Evolutionary conservation across 1,284 basidiomycete species (phyloP).

Genomic region (Stereum hirsutum): DNA sequence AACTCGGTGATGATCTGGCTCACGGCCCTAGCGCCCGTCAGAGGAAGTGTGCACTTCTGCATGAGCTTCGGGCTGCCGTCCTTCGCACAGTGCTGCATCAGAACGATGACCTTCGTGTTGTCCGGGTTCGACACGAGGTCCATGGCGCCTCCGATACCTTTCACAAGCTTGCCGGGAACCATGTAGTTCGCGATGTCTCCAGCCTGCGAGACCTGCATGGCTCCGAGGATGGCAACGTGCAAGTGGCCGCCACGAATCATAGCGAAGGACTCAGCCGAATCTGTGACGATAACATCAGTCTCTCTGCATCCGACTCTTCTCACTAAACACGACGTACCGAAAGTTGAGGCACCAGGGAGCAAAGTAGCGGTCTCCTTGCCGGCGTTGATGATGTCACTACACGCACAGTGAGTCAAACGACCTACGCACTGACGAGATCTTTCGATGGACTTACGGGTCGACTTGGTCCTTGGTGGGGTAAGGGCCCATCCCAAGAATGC

Average conservation of each 20-base stretch:
- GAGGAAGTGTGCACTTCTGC: conserved; percentile 72
- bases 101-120: conserved; percentile 80
- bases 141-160: conserved; percentile 95
- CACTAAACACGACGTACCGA: conserved; percentile 22
- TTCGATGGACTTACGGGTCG: conserved; percentile 60
- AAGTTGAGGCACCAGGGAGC: conserved; percentile 83
- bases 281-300: conserved; percentile 15
- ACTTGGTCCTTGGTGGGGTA: conserved; percentile 82
- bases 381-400: conserved; percentile 84
- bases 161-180: conserved; percentile 91
- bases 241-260: conserved; percentile 96
- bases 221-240: conserved; percentile 83
- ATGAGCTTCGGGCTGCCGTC: conserved; percentile 86
- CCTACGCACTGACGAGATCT: background rate
- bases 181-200: conserved; percentile 98
- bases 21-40: conserved; percentile 83
- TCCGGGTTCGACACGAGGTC: conserved; percentile 92
- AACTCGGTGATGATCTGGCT: conserved; percentile 91
- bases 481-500: conserved; percentile 90
- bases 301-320: background rate
- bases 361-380: conserved; percentile 93
- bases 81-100: conserved; percentile 88
- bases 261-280: conserved; percentile 85
- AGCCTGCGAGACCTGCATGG: conserved; percentile 89
- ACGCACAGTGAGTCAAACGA: background rate